These are phyloP conservation scores for Microglena sp. DNA, from an alignment of 139 green algal genomes.

Conservation along the genomic window DNA sequence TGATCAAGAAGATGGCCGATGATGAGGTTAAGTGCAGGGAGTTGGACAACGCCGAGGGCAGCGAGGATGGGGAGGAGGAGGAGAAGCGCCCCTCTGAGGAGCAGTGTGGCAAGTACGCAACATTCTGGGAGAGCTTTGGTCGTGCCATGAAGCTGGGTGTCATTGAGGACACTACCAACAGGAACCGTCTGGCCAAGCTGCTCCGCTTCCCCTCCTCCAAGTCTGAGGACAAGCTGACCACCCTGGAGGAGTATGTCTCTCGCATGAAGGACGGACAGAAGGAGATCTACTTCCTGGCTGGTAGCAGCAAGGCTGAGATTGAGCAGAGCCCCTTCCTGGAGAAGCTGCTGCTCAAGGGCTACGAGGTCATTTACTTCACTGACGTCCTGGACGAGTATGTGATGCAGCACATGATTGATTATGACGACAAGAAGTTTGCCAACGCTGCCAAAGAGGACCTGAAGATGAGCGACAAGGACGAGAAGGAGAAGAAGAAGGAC, in stretches of 20 bases:
- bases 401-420: conserved; percentile 79
- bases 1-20: conserved; percentile 84
- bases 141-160: conserved; percentile 92
- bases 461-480: conserved; percentile 77
- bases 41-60: too few relatives aligned
- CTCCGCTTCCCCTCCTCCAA: conserved; percentile 77
- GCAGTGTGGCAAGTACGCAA: conserved; percentile 58
- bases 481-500: conserved; percentile 69
- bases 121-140: conserved; percentile 88
- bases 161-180: conserved; percentile 79
- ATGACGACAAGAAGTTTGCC: conserved; percentile 87
- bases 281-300: conserved; percentile 91
- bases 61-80: conserved; percentile 6
- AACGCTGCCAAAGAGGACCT: conserved; percentile 93
- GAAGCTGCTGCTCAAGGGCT: conserved; percentile 43
- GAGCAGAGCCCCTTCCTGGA: conserved; percentile 66
- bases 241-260: conserved; percentile 79
- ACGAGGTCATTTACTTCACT: conserved; percentile 90
- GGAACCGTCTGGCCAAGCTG: conserved; percentile 40
- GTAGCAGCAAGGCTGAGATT: conserved; percentile 72
- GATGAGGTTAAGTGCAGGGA: too few relatives aligned
- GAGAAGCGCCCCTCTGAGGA: conserved; percentile 35
- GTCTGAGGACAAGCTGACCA: conserved; percentile 58
- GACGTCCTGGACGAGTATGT: conserved; percentile 88
- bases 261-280: conserved; percentile 91